Evolutionary conservation across 2,329 filamentous ascomycete genomes (phyloP), one percentile per base, ranked within the genome.

Genomic region (Colletotrichum sojae): DNA sequence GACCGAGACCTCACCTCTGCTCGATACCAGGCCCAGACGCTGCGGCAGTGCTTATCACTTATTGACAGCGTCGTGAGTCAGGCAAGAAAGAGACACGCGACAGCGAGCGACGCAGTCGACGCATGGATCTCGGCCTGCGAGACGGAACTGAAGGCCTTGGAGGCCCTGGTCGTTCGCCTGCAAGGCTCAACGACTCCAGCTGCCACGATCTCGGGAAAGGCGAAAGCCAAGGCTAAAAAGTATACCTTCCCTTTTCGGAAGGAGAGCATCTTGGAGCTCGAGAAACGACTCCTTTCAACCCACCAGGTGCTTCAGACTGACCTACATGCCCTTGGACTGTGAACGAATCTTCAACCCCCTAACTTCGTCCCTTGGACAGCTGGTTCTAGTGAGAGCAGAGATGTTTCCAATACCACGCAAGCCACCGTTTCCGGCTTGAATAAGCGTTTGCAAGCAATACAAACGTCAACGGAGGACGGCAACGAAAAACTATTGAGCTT

Each of bases 131-230:
- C 18, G 13, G 40, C 58, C 8, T 13, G 6, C 13, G 16, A 6
- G 18, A 18, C 31, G 12, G 58, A 62, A 6, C 16, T 62, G 12
- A 45, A 20, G 8, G 31, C 36, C 0, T 6, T 62, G 20, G 46
- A 43, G 13, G 25, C 13, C 0, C 8, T 61, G 0, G 22, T 43
- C n/a, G 13, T 27, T 0, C 5, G 46, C 2, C 13, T 61, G 0
- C 45, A 27, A 61, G 36, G 20, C 5, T 10, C 46, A 2, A 0
- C 4, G 10, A 0, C 46, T 4, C 10, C 27, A 1, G 3, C 18
- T 25, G 16, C n/a, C 15, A 45, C 57, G 3, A 5, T 61, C 2
- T 60, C 45, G 10, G 45, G 27, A 2, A 60, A n/a, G 2, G 1
- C 15, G 4, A 49, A n/a, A 3, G 4, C n/a, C n/a, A 60, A 27